Conservation (phyloP, 495 filamentous ascomycete genomes). For the Beverwykella pulmonaria region DNA sequence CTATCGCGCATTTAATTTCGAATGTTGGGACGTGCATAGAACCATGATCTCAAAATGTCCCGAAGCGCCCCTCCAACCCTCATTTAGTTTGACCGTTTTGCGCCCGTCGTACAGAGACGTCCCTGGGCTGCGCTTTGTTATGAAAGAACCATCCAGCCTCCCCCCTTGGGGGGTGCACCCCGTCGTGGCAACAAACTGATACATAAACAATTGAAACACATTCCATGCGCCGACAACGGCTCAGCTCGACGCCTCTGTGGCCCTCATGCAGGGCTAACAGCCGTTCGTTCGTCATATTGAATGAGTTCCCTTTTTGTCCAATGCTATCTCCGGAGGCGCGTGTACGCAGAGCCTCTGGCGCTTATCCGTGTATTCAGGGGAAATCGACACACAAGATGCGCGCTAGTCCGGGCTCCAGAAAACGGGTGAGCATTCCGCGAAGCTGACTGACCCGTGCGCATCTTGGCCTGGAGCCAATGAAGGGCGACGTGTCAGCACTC, state of each 20-base stretch:
- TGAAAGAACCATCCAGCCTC: not conserved
- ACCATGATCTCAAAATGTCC: constrained; percentile 20
- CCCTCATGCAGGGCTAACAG: constrained; percentile 34
- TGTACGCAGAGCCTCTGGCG: constrained; percentile 25
- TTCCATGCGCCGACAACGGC: constrained; percentile 4
- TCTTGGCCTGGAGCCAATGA: constrained; percentile 14
- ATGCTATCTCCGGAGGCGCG: constrained; percentile 32
- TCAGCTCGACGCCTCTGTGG: constrained; percentile 6
- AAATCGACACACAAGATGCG: constrained; percentile 5
- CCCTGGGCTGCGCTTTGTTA: not conserved
- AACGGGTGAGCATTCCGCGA: constrained; percentile 5
- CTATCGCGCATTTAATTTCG: constrained; percentile 29
- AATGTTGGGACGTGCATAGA: not conserved
- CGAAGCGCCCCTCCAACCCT: constrained; percentile 15
- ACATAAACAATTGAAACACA: constrained; percentile 21
- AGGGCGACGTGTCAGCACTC: not conserved
- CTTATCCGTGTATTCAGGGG: constrained; percentile 33
- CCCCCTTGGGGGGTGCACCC: not conserved
- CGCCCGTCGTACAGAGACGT: constrained; percentile 20
- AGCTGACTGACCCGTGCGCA: constrained; percentile 12
- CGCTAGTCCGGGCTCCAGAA: constrained; percentile 19
- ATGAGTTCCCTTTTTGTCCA: constrained; percentile 31
- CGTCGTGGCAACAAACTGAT: constrained; percentile 4
- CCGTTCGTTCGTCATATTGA: constrained; percentile 23
- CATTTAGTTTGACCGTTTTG: constrained; percentile 22